These are phyloP conservation scores for Isabelozyma heimii DNA, from an alignment of 805 yeast species.

Conservation along the genomic window DNA sequence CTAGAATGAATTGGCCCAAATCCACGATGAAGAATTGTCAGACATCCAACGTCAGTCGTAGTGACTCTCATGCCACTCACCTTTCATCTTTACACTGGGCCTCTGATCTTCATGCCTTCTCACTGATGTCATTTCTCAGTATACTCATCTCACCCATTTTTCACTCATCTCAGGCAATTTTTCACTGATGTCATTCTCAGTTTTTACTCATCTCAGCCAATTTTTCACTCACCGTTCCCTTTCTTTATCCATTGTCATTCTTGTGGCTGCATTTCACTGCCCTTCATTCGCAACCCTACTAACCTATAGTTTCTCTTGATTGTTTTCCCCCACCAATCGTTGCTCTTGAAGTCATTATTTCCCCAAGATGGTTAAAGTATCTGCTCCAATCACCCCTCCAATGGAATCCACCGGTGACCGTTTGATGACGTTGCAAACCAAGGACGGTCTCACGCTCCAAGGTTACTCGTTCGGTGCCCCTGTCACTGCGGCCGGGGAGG, in stretches of 20 bases:
- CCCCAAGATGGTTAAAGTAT: constrained; percentile 25
- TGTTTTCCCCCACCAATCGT: constrained; percentile 1
- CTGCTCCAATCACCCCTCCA: constrained; percentile 88
- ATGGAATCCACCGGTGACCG: constrained; percentile 80
- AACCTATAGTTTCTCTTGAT: background rate
- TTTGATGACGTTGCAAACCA: constrained; percentile 82
- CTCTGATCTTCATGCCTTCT: too few species aligned
- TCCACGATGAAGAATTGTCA: too few species aligned
- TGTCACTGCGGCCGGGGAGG: constrained; percentile 87
- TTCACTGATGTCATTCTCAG: too few species aligned
- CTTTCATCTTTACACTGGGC: too few species aligned
- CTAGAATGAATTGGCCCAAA: too few species aligned
- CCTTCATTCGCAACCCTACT: background rate
- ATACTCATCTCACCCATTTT: too few species aligned
- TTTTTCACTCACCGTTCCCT: too few species aligned
- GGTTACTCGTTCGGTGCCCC: constrained; percentile 98
- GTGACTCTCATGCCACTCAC: too few species aligned
- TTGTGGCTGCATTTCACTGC: background rate
- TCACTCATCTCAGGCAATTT: too few species aligned
- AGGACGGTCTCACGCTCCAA: constrained; percentile 80
- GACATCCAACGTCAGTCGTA: too few species aligned
- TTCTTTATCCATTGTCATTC: background rate
- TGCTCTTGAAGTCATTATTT: background rate
- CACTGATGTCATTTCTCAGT: too few species aligned
- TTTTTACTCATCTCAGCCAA: too few species aligned